phyloP scores from a whole-genome alignment of 148 eudicot species.

The Fagopyrum homotropicum region DNA sequence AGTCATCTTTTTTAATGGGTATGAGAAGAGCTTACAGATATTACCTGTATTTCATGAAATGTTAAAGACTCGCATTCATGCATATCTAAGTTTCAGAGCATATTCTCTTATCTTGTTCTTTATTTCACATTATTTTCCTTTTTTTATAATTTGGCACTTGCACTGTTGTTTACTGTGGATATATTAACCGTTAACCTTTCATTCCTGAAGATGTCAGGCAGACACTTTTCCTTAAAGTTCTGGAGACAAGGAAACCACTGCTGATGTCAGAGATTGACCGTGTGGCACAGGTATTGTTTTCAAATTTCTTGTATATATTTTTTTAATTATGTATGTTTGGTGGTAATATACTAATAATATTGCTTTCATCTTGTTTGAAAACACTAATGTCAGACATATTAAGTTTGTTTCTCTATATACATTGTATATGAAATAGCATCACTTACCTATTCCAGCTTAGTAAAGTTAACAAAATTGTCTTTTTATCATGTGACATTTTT shows the following conservation, averaged over 20 bases:
- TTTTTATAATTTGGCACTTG: background rate
- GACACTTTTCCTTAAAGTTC: constrained; percentile 73
- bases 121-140: background rate
- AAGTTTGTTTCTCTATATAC: background rate
- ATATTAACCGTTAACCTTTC: constrained; percentile 20
- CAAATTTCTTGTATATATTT: background rate
- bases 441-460: background rate
- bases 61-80: background rate
- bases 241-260: constrained; percentile 65
- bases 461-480: background rate
- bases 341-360: background rate
- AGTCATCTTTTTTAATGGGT: background rate
- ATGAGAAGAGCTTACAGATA: background rate
- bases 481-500: background rate
- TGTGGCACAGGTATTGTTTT: constrained; percentile 43
- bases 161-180: background rate
- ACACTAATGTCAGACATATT: background rate
- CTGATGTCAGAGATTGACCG: constrained; percentile 77
- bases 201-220: constrained; percentile 62
- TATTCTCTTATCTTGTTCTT: background rate
- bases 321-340: background rate
- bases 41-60: background rate
- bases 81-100: background rate
- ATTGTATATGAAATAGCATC: background rate
- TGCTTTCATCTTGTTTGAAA: background rate